Evolutionary conservation across 371 early-diverging fungal genomes (phyloP), one percentile per base, ranked within the genome.

Genomic region (Mucor plumbeus): DNA sequence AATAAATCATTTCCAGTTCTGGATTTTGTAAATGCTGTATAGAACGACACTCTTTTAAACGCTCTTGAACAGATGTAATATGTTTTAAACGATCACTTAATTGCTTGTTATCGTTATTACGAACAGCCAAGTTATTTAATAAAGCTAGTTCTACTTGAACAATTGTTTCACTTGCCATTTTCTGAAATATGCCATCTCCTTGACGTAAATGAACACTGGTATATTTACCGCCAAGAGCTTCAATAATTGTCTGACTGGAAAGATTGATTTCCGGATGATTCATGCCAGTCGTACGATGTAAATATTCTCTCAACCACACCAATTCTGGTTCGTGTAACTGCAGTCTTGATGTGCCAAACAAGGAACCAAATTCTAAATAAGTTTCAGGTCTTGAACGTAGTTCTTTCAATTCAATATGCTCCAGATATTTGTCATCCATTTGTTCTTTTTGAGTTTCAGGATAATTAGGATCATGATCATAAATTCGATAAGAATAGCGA

Each of bases 151-250:
- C 55, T 55, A 55, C 35, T 55, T 55, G 31, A 14, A 13, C 34
- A 34, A 79, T 62, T 0, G 82, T 81, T 33, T 67, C 70, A 15
- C 34, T n/a, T 21, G 70, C 63, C 26, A 57, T 58, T 31, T 63
- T 43, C n/a, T 67, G 65, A 59, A 82, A 82, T 0, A 72, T 69
- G 17, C 83, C 83, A 61, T 80, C 79, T 11, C 82, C 84, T 19
- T 72, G 72, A n/a, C 87, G 75, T n/a, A 83, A 50, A 50, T 86
- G 87, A 8, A 78, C 74, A 54, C 82, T 75, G 5, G 74, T 67
- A 58, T 69, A 85, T 4, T 69, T 53, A 5, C 69, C 72, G 31
- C 85, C 82, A 3, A 85, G 64, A 38, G 33, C 40, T 0, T 62
- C 19, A 9, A 75, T 60, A 3, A 84, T 55, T 10, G 61, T 41